A percentile compares a stretch with the other conserved stretches of the same genome.
Conservation (phyloP, 164 flowering plant genomes). For the Annona cherimola region DNA sequence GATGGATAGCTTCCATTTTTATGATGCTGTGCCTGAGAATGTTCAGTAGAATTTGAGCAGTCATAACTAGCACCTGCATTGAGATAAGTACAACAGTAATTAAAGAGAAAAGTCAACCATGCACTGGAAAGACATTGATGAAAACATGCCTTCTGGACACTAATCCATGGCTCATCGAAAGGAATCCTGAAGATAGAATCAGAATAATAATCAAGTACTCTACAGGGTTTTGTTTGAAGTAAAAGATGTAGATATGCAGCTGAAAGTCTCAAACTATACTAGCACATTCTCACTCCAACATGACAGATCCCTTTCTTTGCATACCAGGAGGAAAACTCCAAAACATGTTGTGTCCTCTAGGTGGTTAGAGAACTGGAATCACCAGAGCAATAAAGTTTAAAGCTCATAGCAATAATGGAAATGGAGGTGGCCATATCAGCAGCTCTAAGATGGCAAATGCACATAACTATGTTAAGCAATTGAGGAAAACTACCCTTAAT, state of each 20-base stretch:
- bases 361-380: too few relatives aligned
- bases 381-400: too few relatives aligned
- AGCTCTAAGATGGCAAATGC: too few relatives aligned
- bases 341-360: too few relatives aligned
- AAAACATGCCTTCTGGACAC: neutral
- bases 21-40: constrained; percentile 96
- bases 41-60: constrained; percentile 95
- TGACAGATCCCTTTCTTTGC: neutral
- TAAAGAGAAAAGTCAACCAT: neutral
- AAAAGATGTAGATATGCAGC: neutral
- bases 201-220: neutral
- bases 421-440: too few relatives aligned
- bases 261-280: neutral
- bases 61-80: constrained; percentile 94
- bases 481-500: too few relatives aligned
- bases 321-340: too few relatives aligned
- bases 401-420: too few relatives aligned
- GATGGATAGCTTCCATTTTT: constrained; percentile 88
- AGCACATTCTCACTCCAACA: neutral
- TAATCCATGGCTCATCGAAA: neutral
- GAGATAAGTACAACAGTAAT: neutral
- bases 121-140: neutral
- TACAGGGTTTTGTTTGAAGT: neutral
- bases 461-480: too few relatives aligned
- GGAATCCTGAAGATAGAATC: neutral